A percentile compares a stretch with the other conserved stretches of the same genome.
phyloP scores from a whole-genome alignment of 192 early-diverging fungal genomes.

The Funneliformis mosseae region DNA sequence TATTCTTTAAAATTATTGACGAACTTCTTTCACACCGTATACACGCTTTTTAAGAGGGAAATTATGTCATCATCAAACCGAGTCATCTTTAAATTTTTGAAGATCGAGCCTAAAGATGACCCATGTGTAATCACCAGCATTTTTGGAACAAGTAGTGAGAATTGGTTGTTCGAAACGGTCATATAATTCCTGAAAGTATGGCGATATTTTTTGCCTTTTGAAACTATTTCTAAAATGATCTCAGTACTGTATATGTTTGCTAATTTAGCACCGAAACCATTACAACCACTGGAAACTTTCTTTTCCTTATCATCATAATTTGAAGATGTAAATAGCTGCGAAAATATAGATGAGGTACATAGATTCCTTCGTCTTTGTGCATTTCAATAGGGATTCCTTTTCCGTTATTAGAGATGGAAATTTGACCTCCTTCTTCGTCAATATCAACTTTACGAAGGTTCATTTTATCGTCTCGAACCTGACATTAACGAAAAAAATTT shows the following conservation, averaged over 20 bases:
- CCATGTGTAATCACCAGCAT: constrained; percentile 73
- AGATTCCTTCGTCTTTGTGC: constrained; percentile 87
- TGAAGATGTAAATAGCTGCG: constrained; percentile 93
- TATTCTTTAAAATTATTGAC: constrained; percentile 88
- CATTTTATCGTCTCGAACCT: constrained; percentile 86
- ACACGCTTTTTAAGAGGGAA: constrained; percentile 88
- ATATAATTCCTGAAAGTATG: constrained; percentile 94
- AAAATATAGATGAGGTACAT: constrained; percentile 99
- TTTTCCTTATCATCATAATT: constrained; percentile 97
- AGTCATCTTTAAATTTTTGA: constrained; percentile 71
- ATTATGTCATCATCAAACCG: constrained; percentile 78
- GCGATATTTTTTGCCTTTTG: constrained; percentile 69
- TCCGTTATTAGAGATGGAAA: constrained; percentile 95
- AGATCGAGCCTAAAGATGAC: constrained; percentile 97
- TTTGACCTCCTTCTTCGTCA: constrained; percentile 69
- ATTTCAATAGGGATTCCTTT: constrained; percentile 93
- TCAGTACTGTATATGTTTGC: constrained; percentile 97
- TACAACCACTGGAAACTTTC: constrained; percentile 94
- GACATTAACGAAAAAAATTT: too few relatives aligned
- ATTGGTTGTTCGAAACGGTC: constrained; percentile 70
- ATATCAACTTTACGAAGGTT: constrained; percentile 84
- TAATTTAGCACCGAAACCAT: constrained; percentile 93
- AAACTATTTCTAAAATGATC: constrained; percentile 89
- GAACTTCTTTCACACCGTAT: constrained; percentile 88
- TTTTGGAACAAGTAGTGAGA: constrained; percentile 51